A percentile compares a stretch with the other conserved stretches of the same genome.
Evolutionary conservation across 257 asterid genomes (phyloP).

Genomic region (Gentiana straminea): DNA sequence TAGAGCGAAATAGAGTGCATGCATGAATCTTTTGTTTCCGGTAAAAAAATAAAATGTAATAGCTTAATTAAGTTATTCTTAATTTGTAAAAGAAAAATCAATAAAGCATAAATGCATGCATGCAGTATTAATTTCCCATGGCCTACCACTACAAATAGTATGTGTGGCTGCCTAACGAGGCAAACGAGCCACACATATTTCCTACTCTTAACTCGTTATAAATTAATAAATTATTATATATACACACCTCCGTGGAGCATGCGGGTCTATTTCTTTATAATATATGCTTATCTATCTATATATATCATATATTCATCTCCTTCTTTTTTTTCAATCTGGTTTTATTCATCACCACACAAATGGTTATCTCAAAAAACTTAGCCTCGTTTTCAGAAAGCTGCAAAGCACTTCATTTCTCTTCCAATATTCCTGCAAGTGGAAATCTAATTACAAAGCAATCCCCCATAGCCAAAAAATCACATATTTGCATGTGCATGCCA

Average conservation of each 20-base stretch:
- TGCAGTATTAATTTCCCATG: too few species aligned
- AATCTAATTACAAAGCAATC: neutral
- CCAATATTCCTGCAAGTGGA: neutral
- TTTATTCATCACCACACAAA: neutral
- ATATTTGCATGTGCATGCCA: conserved; percentile 10
- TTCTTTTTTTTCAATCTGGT: neutral
- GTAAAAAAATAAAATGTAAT: too few species aligned
- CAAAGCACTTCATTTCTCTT: neutral
- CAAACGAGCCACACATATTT: too few species aligned
- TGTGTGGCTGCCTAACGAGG: too few species aligned
- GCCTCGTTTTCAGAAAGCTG: neutral
- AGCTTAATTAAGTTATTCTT: too few species aligned
- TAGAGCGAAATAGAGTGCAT: too few species aligned
- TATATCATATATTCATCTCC: neutral
- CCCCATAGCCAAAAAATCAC: conserved; percentile 1
- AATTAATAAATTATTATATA: too few species aligned
- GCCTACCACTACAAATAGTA: too few species aligned
- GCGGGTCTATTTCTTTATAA: neutral
- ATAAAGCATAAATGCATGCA: too few species aligned
- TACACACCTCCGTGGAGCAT: conserved; percentile 1
- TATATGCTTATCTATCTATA: neutral
- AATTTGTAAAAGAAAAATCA: too few species aligned
- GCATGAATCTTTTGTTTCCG: too few species aligned
- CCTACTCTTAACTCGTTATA: too few species aligned
- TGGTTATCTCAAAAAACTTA: conserved; percentile 4